These are phyloP conservation scores for Boechera retrofracta DNA, from an alignment of 345 rosid species.

Conservation along the genomic window DNA sequence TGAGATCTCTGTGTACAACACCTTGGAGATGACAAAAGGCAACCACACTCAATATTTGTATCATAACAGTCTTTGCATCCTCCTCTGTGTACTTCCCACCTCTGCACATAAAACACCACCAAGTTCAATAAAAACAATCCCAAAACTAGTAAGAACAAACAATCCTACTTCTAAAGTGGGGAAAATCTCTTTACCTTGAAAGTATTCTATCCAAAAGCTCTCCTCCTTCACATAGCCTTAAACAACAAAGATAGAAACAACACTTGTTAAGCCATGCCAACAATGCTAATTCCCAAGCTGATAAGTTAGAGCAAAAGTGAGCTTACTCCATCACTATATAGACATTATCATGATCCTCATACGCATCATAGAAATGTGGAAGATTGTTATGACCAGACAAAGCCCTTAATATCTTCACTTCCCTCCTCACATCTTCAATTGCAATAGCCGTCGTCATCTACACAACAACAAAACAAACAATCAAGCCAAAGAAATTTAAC, in stretches of 20 bases:
- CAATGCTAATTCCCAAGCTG: background rate
- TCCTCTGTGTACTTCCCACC: slow-evolving; percentile 98
- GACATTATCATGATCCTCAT: slow-evolving; percentile 87
- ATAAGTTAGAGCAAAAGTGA: slow-evolving; percentile 4
- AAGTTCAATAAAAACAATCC: slow-evolving; percentile 3
- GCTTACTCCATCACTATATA: slow-evolving; percentile 99
- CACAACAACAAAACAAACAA: slow-evolving; percentile 29
- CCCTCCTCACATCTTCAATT: slow-evolving; percentile 97
- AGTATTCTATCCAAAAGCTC: slow-evolving; percentile 97
- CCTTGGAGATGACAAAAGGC: slow-evolving; percentile 98
- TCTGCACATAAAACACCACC: slow-evolving; percentile 50
- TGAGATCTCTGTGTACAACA: slow-evolving; percentile 96
- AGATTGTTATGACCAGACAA: slow-evolving; percentile 85
- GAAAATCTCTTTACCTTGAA: slow-evolving; percentile 63
- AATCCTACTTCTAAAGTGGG: slow-evolving; percentile 18
- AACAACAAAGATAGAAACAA: slow-evolving; percentile 20
- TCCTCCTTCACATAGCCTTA: slow-evolving; percentile 96
- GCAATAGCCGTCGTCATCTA: slow-evolving; percentile 99
- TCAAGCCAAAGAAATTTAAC: background rate
- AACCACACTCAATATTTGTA: slow-evolving; percentile 87
- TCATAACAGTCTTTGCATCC: slow-evolving; percentile 92
- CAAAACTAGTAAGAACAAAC: background rate
- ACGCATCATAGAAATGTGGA: slow-evolving; percentile 87
- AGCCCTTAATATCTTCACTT: slow-evolving; percentile 86
- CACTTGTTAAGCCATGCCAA: slow-evolving; percentile 14